Conservation (phyloP, 768 basidiomycete species). For the Amanita brunnescens region DNA sequence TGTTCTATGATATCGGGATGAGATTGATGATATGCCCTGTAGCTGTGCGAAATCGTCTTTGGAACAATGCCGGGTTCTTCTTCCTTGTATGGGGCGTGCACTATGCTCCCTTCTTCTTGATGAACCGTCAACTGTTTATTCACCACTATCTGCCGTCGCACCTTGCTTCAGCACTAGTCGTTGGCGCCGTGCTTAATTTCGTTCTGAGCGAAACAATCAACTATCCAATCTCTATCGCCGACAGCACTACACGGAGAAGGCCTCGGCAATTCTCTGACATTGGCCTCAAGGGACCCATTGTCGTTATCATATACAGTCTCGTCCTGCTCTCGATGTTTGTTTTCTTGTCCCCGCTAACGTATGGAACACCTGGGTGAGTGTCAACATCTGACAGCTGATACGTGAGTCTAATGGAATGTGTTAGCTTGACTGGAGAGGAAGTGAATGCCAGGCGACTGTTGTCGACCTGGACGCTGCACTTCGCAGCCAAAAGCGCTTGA, state of each 20-base stretch:
- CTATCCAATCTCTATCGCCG: conserved; percentile 77
- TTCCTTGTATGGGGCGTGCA: conserved; percentile 90
- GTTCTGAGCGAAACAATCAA: conserved; percentile 86
- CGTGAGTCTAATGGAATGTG: conserved; percentile 11
- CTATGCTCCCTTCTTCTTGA: conserved; percentile 96
- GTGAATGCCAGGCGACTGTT: conserved; percentile 81
- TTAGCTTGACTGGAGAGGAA: conserved; percentile 73
- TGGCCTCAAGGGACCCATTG: conserved; percentile 66
- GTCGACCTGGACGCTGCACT: conserved; percentile 91
- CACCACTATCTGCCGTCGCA: conserved; percentile 99
- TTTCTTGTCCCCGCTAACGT: conserved; percentile 86
- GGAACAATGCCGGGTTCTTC: conserved; percentile 97
- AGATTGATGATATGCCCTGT: conserved; percentile 6
- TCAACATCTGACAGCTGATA: background rate
- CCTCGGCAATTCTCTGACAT: conserved; percentile 60
- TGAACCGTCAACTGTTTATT: conserved; percentile 93
- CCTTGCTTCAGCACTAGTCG: conserved; percentile 83
- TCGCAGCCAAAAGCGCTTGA: conserved; percentile 54
- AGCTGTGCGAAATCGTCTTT: conserved; percentile 90
- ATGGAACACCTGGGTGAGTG: conserved; percentile 90
- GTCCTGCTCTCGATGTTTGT: conserved; percentile 56
- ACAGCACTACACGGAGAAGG: conserved; percentile 52
- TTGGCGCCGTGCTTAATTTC: conserved; percentile 88
- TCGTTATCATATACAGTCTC: conserved; percentile 47
- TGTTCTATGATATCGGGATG: background rate